phyloP scores from a whole-genome alignment of 352 stramenopile species.

The Phytophthora chlamydospora region DNA sequence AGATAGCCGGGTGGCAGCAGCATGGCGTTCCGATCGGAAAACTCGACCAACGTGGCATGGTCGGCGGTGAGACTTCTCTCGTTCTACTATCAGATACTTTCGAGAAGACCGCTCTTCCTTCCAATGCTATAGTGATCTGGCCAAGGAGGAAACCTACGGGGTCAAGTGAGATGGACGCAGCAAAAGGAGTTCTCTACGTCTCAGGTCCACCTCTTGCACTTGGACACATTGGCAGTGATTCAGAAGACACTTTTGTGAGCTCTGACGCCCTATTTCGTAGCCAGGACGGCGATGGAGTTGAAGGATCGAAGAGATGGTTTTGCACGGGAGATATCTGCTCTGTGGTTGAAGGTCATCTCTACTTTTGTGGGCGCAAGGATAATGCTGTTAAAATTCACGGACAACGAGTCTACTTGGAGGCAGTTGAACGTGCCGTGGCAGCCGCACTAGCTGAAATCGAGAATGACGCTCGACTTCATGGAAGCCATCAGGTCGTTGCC shows the following conservation, averaged over 20 bases:
- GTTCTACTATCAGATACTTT: constrained; percentile 22
- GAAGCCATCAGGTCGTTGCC: constrained; percentile 24
- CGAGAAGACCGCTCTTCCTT: not conserved
- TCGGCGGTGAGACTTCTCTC: constrained; percentile 38
- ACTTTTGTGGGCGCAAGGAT: constrained; percentile 52
- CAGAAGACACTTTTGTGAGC: constrained; percentile 10
- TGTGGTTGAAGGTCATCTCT: constrained; percentile 38
- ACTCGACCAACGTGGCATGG: constrained; percentile 13
- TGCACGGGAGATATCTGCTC: constrained; percentile 57
- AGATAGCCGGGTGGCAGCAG: constrained; percentile 35
- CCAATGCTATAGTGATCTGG: constrained; percentile 22
- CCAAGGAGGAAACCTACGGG: not conserved
- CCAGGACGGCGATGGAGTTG: not conserved
- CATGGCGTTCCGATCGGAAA: constrained; percentile 56
- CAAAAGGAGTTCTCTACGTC: constrained; percentile 45
- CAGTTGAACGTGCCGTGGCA: constrained; percentile 47
- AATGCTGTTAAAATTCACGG: constrained; percentile 62
- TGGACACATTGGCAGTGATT: constrained; percentile 36
- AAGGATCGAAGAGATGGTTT: constrained; percentile 21
- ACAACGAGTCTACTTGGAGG: constrained; percentile 56
- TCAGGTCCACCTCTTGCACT: constrained; percentile 37
- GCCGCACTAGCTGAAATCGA: constrained; percentile 15
- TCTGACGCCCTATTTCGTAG: not conserved
- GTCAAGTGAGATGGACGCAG: not conserved
- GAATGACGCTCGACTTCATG: not conserved